A percentile compares a stretch with the other conserved stretches of the same genome.
Evolutionary conservation across 306 rosid species (phyloP).

Genomic region (Pterocarpus macrocarpus): DNA sequence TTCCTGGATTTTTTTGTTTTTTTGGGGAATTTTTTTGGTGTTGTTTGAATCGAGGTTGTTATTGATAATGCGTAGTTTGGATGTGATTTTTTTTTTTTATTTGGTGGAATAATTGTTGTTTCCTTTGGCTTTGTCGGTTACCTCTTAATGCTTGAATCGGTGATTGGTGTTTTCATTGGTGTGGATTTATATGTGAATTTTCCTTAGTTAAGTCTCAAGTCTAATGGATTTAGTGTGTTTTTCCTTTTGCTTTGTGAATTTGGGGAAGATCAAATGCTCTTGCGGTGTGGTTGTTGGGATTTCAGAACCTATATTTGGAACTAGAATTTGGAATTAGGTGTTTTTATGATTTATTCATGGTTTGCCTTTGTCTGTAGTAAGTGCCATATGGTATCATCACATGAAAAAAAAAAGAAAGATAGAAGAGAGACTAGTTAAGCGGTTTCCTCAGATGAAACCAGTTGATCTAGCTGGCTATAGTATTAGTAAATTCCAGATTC

Average conservation of each 20-base stretch:
- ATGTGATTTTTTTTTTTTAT: constrained; percentile 2
- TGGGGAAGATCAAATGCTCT: constrained; percentile 8
- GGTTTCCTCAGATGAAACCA: neutral
- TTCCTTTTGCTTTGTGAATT: neutral
- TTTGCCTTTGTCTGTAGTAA: neutral
- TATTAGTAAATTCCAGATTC: neutral
- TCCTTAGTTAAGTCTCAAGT: neutral
- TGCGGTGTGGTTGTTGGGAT: constrained; percentile 6
- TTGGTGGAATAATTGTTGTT: constrained; percentile 15
- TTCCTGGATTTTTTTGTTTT: neutral
- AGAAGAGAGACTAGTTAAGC: neutral
- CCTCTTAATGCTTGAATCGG: neutral
- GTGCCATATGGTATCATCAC: neutral
- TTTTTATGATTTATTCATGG: neutral
- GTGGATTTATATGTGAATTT: constrained; percentile 24
- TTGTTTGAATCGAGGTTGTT: neutral
- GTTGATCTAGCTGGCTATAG: neutral
- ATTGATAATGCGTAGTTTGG: neutral
- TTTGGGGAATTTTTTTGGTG: neutral
- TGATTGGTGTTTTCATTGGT: neutral
- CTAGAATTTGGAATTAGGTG: constrained; percentile 4
- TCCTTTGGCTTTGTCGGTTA: neutral
- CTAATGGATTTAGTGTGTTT: neutral
- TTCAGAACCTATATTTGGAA: constrained; percentile 1
- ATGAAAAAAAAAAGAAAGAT: neutral